Conservation (phyloP, 75 land plant genomes). For the Pinus taeda region DNA sequence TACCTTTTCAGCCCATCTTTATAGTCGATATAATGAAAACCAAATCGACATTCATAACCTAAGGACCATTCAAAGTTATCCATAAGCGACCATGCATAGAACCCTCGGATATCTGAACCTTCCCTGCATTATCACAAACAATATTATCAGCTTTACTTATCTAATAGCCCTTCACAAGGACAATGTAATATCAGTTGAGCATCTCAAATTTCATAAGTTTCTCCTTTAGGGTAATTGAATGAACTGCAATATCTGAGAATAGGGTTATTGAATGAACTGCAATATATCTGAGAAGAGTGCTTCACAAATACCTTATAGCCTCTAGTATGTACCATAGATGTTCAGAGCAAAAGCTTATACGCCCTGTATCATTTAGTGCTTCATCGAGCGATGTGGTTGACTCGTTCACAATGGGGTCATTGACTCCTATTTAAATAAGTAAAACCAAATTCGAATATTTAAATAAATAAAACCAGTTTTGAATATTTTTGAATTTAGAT, state of each 20-base stretch:
- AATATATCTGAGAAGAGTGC: background rate
- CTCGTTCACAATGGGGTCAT: constrained; percentile 20
- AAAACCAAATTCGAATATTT: background rate
- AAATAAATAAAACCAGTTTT: background rate
- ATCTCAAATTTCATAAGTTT: no score
- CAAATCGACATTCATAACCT: constrained; percentile 47
- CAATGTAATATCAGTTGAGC: background rate
- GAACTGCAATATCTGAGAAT: background rate
- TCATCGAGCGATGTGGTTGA: constrained; percentile 15
- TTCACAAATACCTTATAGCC: constrained; percentile 24
- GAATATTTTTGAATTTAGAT: no score
- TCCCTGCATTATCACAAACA: no score
- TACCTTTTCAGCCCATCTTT: constrained; percentile 20
- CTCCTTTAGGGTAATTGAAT: no score
- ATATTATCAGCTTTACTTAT: no score
- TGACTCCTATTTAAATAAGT: constrained; percentile 31
- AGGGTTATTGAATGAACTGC: no score
- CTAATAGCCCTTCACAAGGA: no score
- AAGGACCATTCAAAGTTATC: constrained; percentile 63
- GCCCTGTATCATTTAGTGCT: constrained; percentile 22
- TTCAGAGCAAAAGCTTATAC: constrained; percentile 26
- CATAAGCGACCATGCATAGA: constrained; percentile 64
- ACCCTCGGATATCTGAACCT: constrained; percentile 26
- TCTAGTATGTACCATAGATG: constrained; percentile 22
- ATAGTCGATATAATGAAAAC: constrained; percentile 41